Base-by-base conservation (phyloP, 495 filamentous ascomycete species). In the Trypethelium eluteriae region DNA sequence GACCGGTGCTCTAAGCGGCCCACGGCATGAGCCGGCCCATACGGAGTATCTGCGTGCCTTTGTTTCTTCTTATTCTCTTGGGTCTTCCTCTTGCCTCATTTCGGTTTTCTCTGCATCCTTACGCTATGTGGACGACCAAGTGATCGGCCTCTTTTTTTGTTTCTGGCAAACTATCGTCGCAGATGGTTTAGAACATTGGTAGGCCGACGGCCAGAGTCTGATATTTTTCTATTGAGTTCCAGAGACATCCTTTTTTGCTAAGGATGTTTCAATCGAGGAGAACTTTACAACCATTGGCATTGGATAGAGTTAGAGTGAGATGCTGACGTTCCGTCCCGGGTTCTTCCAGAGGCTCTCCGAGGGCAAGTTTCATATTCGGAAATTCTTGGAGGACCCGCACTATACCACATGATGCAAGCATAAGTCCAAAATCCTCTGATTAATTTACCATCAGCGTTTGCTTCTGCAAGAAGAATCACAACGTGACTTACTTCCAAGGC, bases 401-500 rank as follows among this genome's bases (percentile, higher is more conserved):
- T 5, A 59, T 59, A 32, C 53, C 53, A 59, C 53, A 59, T 18
- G 53, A 59, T 35, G 53, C 53, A 59, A 59, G 53, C 53, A 59
- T 59, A 32, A 59, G 32, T 59, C 53, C 53, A 36, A 59, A 59
- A 32, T 59, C 53, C 53, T 59, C 53, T 59, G 53, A 14, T 59
- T 59, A 2, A 1, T 36, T 59, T 10, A 59, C 49, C 6, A 32
- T 59, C 53, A 59, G 53, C 32, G 14, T 18, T 18, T 36, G 7
- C 32, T 36, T 59, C 53, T 59, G 32, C 36, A 32, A 10, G 2
- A 5, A 5, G 9, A 59, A 59, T 35, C 18, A 59, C 11, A 14
- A 36, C 7, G 36, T 14, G 2, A 59, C 53, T 32, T 39, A 70
- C 64, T 38, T 38, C 75, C 74, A 39, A 78, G 62, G 68, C 77